Conservation (phyloP, 257 asterid species). For the Primulina tabacum region DNA sequence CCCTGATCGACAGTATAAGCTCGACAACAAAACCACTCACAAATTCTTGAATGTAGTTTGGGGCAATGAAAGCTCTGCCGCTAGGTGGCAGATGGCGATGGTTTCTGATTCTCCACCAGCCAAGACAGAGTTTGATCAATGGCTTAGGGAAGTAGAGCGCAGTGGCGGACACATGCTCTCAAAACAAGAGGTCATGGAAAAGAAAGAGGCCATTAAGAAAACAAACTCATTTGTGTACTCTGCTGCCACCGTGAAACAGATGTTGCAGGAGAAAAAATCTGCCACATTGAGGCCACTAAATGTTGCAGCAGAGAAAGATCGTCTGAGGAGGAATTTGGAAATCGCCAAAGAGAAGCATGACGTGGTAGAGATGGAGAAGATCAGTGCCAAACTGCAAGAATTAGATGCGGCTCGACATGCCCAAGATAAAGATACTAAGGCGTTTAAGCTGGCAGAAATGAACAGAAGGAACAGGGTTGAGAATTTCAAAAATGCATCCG, state of each 20-base stretch:
- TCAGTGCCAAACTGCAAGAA: slow-evolving; percentile 62
- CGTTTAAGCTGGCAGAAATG: slow-evolving; percentile 83
- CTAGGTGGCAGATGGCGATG: slow-evolving; percentile 99
- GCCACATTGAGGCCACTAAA: slow-evolving; percentile 91
- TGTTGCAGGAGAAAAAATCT: slow-evolving; percentile 93
- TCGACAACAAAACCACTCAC: slow-evolving; percentile 82
- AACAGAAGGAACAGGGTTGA: slow-evolving; percentile 81
- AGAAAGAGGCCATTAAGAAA: slow-evolving; percentile 78
- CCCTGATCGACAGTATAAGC: slow-evolving; percentile 74
- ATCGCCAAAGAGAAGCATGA: slow-evolving; percentile 76
- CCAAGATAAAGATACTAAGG: slow-evolving; percentile 67
- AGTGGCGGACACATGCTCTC: slow-evolving; percentile 79
- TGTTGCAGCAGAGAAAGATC: slow-evolving; percentile 93
- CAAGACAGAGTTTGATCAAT: slow-evolving; percentile 83
- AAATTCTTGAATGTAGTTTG: slow-evolving; percentile 84
- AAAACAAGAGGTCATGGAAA: slow-evolving; percentile 78
- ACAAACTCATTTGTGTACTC: slow-evolving; percentile 78
- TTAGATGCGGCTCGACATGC: slow-evolving; percentile 62
- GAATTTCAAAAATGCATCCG: slow-evolving; percentile 89
- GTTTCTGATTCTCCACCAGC: slow-evolving; percentile 77
- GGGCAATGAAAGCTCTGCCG: slow-evolving; percentile 94
- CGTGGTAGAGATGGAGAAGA: slow-evolving; percentile 68
- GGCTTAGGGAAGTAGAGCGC: slow-evolving; percentile 91
- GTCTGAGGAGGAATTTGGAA: slow-evolving; percentile 78
- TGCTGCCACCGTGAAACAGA: slow-evolving; percentile 93